Percentiles rank a stretch among this genome's conserved stretches.
phyloP scores from a whole-genome alignment of 2,329 filamentous ascomycete species.

The Venturia pyrina region DNA sequence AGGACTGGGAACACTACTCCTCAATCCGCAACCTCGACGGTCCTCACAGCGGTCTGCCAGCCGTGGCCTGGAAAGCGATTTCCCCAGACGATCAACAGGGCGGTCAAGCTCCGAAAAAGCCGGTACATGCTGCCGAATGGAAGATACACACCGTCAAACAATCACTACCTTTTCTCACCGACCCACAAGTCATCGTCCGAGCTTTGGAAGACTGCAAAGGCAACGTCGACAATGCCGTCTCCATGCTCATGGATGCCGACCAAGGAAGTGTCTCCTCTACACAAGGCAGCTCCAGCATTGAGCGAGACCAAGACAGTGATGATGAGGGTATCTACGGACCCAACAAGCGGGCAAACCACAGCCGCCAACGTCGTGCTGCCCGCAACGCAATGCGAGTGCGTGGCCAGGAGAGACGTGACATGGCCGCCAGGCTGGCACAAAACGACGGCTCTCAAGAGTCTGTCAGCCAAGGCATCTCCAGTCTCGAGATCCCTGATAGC shows the following conservation, averaged over 20 bases:
- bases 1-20: conserved; percentile 58
- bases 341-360: conserved; percentile 42
- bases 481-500: conserved; percentile 21
- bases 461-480: conserved; percentile 15
- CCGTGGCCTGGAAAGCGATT: conserved; percentile 31
- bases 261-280: conserved; percentile 33
- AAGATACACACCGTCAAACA: conserved; percentile 6
- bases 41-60: conserved; percentile 46
- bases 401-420: conserved; percentile 18
- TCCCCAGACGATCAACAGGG: conserved; percentile 31
- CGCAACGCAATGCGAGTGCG: conserved; percentile 18
- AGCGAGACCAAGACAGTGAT: conserved; percentile 42
- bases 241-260: conserved; percentile 40
- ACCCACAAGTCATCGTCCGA: conserved; percentile 41
- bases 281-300: conserved; percentile 38
- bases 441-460: conserved; percentile 26
- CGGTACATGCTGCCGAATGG: background rate
- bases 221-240: conserved; percentile 44
- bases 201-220: conserved; percentile 44
- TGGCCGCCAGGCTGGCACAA: conserved; percentile 21
- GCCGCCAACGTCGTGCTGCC: conserved; percentile 34
- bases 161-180: conserved; percentile 39
- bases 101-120: conserved; percentile 22
- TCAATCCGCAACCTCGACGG: conserved; percentile 52
- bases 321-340: conserved; percentile 33